Evolutionary conservation across 352 stramenopile genomes (phyloP), one percentile per base, ranked within the genome.

Genomic region (Globisporangium recalcitrans): DNA sequence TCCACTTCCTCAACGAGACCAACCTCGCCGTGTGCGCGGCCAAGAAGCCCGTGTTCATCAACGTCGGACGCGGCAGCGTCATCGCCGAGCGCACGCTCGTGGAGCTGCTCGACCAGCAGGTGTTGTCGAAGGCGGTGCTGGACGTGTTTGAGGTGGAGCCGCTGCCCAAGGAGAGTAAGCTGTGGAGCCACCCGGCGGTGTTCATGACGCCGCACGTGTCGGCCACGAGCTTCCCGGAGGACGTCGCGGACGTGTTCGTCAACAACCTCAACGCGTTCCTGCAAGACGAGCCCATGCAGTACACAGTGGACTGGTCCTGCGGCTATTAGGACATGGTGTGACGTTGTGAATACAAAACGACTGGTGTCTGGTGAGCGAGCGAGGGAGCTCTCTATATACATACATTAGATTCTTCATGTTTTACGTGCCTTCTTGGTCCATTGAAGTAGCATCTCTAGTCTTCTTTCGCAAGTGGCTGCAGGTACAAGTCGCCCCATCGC

Each of bases 1-100:
- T 75, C 52, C 75, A 83, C 55, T 58, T 95, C 21, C 69, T 97
- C 27, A 80, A 63, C 9, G 70, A 79, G 22, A 51, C 64, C 40
- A 73, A 76, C 21, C 67, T 96, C 3, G 32, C 51, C 10, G 32
- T 70, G 31, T 90, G 80, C 34, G 60, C 60, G 0, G 49, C 70
- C n/a, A 81, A 87, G 72, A 71, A 87, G 64, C 84, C 85, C n/a
- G 78, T 92, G 44, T 82, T 97, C 62, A 80, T 97, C 67, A 96
- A 96, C 70, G 85, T 95, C 22, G 89, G 89, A 13, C 80, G 89
- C 31, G 89, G 89, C 22, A 87, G 94, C 59, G 69, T 97, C 52
- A 81, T 96, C 53, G 42, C 61, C 10, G 61, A 95, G 63, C 48
- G 47, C 31, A 67, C 68, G 44, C 66, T 97, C 53, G 3, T 96